Conservation (phyloP, 179 eudicot species). For the Sideroxylon spinosum region DNA sequence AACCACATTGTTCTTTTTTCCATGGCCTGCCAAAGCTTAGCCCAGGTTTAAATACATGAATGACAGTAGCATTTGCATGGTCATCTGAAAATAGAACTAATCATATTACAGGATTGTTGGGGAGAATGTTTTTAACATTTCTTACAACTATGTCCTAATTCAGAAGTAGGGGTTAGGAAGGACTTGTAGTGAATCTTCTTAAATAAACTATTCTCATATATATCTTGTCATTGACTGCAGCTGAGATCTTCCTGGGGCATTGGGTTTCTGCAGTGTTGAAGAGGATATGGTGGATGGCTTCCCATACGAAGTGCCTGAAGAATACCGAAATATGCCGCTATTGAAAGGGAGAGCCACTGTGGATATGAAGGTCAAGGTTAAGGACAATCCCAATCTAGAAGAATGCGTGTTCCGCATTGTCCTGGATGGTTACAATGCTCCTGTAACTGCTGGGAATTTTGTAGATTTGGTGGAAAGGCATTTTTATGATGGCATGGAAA, state of each 20-base stretch:
- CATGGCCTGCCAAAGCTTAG: too few species aligned
- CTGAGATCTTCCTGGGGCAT: constrained; percentile 99
- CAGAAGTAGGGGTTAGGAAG: constrained; percentile 27
- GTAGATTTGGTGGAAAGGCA: constrained; percentile 90
- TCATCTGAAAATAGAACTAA: not conserved
- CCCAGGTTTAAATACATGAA: not conserved
- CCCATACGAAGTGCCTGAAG: constrained; percentile 97
- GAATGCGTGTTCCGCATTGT: constrained; percentile 84
- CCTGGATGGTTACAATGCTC: constrained; percentile 95
- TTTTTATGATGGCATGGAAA: constrained; percentile 99
- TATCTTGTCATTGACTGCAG: constrained; percentile 95
- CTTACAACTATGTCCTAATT: not conserved
- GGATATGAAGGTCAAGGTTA: constrained; percentile 97
- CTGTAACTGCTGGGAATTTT: constrained; percentile 94
- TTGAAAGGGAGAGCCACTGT: constrained; percentile 95
- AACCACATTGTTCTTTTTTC: too few species aligned
- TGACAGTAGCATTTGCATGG: not conserved
- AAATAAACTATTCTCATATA: constrained; percentile 68
- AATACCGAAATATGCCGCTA: constrained; percentile 75
- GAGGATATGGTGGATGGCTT: constrained; percentile 99
- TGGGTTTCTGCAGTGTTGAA: constrained; percentile 99
- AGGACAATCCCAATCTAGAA: constrained; percentile 89
- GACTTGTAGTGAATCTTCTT: constrained; percentile 32
- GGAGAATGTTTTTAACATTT: not conserved
- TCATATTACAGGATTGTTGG: not conserved